Evolutionary conservation across 2,329 filamentous ascomycete genomes (phyloP).

Genomic region (Penicillium sp.): DNA sequence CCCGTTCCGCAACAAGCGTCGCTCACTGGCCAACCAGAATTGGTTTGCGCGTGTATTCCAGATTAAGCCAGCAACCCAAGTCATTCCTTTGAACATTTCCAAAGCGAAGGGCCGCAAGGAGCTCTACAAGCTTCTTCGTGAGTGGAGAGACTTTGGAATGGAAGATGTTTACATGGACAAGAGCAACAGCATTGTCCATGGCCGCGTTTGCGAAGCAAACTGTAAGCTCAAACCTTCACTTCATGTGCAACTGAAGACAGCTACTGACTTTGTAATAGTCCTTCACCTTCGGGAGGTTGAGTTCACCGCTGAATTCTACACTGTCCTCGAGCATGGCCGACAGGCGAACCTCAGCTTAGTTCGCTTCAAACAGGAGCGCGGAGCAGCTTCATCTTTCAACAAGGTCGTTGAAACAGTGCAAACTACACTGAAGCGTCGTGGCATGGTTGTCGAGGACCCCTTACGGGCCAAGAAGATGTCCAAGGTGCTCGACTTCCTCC

Average conservation of each 20-base stretch:
- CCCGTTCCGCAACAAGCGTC: slow-evolving; percentile 16
- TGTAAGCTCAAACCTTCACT: slow-evolving; percentile 59
- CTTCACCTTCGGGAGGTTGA: slow-evolving; percentile 83
- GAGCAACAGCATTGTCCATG: slow-evolving; percentile 75
- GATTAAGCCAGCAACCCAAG: slow-evolving; percentile 76
- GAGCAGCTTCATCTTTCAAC: slow-evolving; percentile 88
- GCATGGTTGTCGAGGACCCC: slow-evolving; percentile 68
- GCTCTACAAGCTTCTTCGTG: slow-evolving; percentile 70
- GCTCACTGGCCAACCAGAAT: slow-evolving; percentile 57
- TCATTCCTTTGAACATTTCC: slow-evolving; percentile 73
- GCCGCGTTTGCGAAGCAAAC: slow-evolving; percentile 73
- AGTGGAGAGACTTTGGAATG: slow-evolving; percentile 83
- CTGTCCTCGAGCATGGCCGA: slow-evolving; percentile 81
- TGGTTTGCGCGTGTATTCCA: slow-evolving; percentile 90
- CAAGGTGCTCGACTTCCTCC: slow-evolving; percentile 35
- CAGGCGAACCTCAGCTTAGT: slow-evolving; percentile 76
- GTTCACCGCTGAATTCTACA: slow-evolving; percentile 85
- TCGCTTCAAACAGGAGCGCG: slow-evolving; percentile 84
- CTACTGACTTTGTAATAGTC: slow-evolving; percentile 51
- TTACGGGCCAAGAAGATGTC: slow-evolving; percentile 69
- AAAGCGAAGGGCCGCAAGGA: slow-evolving; percentile 76
- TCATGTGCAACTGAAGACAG: not conserved
- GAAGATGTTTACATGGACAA: slow-evolving; percentile 77
- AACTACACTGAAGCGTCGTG: slow-evolving; percentile 64
- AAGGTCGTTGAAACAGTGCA: slow-evolving; percentile 77